Percentiles rank a stretch among this genome's conserved stretches.
These are phyloP conservation scores for Candida succiphila DNA, from an alignment of 805 yeast genomes.

Conservation along the genomic window DNA sequence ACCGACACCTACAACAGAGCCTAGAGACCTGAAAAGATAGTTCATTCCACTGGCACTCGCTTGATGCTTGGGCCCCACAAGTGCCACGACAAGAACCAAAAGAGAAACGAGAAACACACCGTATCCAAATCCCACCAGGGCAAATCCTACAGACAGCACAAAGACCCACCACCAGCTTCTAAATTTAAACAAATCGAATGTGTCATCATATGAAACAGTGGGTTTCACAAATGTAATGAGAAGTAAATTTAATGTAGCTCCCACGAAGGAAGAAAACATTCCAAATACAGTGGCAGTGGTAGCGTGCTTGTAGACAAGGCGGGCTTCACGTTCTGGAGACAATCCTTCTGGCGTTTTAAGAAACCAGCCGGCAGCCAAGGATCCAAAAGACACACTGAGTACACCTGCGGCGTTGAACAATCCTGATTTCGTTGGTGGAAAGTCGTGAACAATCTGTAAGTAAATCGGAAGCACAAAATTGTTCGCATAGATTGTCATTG, in stretches of 20 bases:
- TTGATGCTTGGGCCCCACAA: constrained; percentile 33
- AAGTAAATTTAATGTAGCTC: constrained; percentile 3
- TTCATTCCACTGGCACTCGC: constrained; percentile 40
- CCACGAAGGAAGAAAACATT: constrained; percentile 11
- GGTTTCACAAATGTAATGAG: constrained; percentile 12
- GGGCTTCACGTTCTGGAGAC: constrained; percentile 4
- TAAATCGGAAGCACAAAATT: constrained; percentile 30
- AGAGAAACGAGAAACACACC: constrained; percentile 32
- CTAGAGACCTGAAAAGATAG: constrained; percentile 39
- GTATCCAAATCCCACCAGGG: constrained; percentile 26
- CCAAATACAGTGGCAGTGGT: constrained; percentile 14
- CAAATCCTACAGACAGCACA: constrained; percentile 17
- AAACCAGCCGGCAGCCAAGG: constrained; percentile 26
- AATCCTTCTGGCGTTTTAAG: constrained; percentile 16
- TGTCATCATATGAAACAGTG: constrained; percentile 7
- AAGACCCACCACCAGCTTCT: constrained; percentile 20
- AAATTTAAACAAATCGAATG: constrained; percentile 8
- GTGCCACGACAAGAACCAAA: constrained; percentile 31
- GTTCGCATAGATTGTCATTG: constrained; percentile 25
- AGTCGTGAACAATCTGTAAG: constrained; percentile 31
- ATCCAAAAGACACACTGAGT: constrained; percentile 27
- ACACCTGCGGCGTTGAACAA: constrained; percentile 31
- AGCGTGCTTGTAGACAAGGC: constrained; percentile 11
- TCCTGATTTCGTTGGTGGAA: constrained; percentile 28
- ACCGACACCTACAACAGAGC: constrained; percentile 37